Evolutionary conservation across 2,329 filamentous ascomycete species (phyloP).

Genomic region (Colletotrichum orchidophilum): DNA sequence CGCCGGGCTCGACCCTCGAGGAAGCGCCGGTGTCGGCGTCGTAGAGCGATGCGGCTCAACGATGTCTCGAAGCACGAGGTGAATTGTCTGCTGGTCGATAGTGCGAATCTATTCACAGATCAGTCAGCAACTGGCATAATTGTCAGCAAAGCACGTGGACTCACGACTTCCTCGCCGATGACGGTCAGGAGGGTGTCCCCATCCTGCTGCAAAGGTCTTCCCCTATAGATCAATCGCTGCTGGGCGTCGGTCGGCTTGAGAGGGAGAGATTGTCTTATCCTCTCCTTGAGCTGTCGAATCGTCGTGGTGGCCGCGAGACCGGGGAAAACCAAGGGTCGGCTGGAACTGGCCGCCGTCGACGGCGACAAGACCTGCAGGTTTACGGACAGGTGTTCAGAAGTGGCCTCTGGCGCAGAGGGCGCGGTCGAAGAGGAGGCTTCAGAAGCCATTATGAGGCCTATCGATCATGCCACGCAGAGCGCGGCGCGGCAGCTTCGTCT

Average conservation of each 20-base stretch:
- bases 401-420: slow-evolving; percentile 38
- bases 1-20: slow-evolving; percentile 37
- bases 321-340: slow-evolving; percentile 59
- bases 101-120: slow-evolving; percentile 26
- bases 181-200: slow-evolving; percentile 65
- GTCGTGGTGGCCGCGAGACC: slow-evolving; percentile 60
- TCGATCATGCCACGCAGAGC: slow-evolving; percentile 30
- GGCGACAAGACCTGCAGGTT: slow-evolving; percentile 69
- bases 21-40: slow-evolving; percentile 38
- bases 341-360: slow-evolving; percentile 58
- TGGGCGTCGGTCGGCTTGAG: slow-evolving; percentile 61
- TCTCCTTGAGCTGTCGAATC: slow-evolving; percentile 66
- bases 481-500: slow-evolving; percentile 28
- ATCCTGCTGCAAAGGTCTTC: slow-evolving; percentile 64
- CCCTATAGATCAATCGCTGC: slow-evolving; percentile 69
- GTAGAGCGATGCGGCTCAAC: slow-evolving; percentile 39
- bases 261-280: slow-evolving; percentile 61
- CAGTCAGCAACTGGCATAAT: slow-evolving; percentile 24
- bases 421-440: slow-evolving; percentile 40
- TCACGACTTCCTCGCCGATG: slow-evolving; percentile 64
- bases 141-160: slow-evolving; percentile 36
- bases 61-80: slow-evolving; percentile 60
- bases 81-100: slow-evolving; percentile 58
- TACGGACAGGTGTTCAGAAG: slow-evolving; percentile 51
- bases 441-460: slow-evolving; percentile 50